Conservation (phyloP, 1,284 basidiomycete genomes). For the Abortiporus biennis region DNA sequence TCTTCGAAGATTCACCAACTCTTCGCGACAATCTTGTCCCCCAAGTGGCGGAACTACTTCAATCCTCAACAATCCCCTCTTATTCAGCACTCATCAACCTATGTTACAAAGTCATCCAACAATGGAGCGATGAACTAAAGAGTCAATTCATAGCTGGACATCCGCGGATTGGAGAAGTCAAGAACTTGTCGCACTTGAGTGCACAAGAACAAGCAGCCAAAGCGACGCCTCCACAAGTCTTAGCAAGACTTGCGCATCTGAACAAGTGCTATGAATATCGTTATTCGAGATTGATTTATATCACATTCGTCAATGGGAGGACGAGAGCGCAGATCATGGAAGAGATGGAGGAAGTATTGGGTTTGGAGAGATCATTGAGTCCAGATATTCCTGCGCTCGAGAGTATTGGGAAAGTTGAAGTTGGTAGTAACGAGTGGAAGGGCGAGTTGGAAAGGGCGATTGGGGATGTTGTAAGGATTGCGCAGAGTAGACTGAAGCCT, state of each 20-base stretch:
- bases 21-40: constrained; percentile 54
- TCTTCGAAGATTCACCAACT: constrained; percentile 70
- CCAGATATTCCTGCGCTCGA: constrained; percentile 33
- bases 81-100: constrained; percentile 61
- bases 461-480: constrained; percentile 70
- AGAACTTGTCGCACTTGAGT: constrained; percentile 67
- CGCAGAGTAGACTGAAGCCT: constrained; percentile 52
- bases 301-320: constrained; percentile 89
- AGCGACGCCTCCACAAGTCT: constrained; percentile 58
- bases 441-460: constrained; percentile 67
- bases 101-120: constrained; percentile 43
- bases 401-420: constrained; percentile 33
- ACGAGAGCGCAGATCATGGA: constrained; percentile 63
- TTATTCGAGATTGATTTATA: constrained; percentile 76
- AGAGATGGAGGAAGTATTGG: constrained; percentile 72
- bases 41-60: constrained; percentile 33
- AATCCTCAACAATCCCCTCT: constrained; percentile 22
- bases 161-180: constrained; percentile 82
- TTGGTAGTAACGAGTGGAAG: constrained; percentile 30
- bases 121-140: constrained; percentile 54
- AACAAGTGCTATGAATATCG: constrained; percentile 72
- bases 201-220: constrained; percentile 68
- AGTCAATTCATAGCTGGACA: constrained; percentile 77
- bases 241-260: constrained; percentile 56
- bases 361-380: constrained; percentile 42